Evolutionary conservation across 495 filamentous ascomycete species (phyloP).

Genomic region (Cladorrhinum samala): DNA sequence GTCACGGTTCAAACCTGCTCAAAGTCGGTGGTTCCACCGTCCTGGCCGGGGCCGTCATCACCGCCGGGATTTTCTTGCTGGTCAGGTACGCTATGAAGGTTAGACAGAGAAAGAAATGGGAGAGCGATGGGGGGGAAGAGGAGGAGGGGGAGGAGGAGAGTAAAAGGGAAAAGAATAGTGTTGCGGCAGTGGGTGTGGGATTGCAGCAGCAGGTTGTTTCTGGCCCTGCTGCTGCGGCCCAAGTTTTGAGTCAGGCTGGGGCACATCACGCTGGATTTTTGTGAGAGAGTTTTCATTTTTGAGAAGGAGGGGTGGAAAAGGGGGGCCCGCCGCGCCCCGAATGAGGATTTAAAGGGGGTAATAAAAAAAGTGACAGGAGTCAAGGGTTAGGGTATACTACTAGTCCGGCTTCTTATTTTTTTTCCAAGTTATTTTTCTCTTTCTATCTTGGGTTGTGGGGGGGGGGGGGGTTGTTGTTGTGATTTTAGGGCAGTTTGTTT

Average conservation of each 20-base stretch:
- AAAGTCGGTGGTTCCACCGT: not conserved
- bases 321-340: no score
- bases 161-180: no score
- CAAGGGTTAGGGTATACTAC: no score
- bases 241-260: not conserved
- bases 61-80: not conserved
- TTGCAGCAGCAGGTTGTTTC: no score
- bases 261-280: not conserved
- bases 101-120: not conserved
- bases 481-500: no score
- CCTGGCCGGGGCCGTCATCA: not conserved
- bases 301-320: not conserved
- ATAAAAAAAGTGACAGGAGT: no score
- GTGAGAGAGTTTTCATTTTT: not conserved
- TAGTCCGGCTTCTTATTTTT: no score
- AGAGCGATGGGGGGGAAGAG: not conserved
- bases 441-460: no score
- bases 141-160: not conserved
- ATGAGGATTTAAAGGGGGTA: no score
- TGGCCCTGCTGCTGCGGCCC: not conserved
- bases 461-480: no score
- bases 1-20: not conserved
- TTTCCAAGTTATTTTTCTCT: no score
- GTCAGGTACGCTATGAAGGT: not conserved
- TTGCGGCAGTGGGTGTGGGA: not conserved